Conservation (phyloP, 345 rosid species). For the Trapa incisa region DNA sequence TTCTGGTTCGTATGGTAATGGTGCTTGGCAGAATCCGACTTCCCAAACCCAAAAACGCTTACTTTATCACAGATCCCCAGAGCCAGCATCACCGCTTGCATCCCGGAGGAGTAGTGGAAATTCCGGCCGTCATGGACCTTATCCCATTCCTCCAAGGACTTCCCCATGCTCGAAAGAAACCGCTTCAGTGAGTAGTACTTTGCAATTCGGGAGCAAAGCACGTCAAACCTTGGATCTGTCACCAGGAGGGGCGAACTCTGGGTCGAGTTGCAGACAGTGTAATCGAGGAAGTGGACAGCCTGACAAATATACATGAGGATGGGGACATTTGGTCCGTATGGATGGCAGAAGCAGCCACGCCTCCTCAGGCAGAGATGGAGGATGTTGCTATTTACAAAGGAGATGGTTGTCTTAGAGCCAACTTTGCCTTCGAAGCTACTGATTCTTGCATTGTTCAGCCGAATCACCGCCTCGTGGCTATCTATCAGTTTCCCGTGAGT, state of each 20-base stretch:
- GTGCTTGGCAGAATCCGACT: constrained; percentile 48
- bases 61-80: constrained; percentile 70
- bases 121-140: constrained; percentile 52
- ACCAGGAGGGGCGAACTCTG: constrained; percentile 45
- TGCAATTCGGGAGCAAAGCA: constrained; percentile 58
- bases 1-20: constrained; percentile 89
- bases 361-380: constrained; percentile 60
- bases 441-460: constrained; percentile 76
- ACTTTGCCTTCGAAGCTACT: constrained; percentile 39
- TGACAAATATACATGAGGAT: constrained; percentile 79
- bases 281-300: constrained; percentile 74
- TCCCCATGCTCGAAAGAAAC: constrained; percentile 36
- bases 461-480: constrained; percentile 66
- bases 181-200: constrained; percentile 71
- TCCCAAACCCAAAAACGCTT: constrained; percentile 80
- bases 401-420: constrained; percentile 60
- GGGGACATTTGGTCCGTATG: constrained; percentile 56
- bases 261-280: constrained; percentile 47
- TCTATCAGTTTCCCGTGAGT: constrained; percentile 57
- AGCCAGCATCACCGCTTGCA: constrained; percentile 82
- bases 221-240: constrained; percentile 77
- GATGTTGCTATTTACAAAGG: constrained; percentile 81
- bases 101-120: constrained; percentile 92
- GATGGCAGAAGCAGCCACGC: constrained; percentile 65
- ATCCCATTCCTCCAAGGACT: constrained; percentile 52